These are phyloP conservation scores for Tephrocybe rancida DNA, from an alignment of 768 basidiomycete species.

Conservation along the genomic window DNA sequence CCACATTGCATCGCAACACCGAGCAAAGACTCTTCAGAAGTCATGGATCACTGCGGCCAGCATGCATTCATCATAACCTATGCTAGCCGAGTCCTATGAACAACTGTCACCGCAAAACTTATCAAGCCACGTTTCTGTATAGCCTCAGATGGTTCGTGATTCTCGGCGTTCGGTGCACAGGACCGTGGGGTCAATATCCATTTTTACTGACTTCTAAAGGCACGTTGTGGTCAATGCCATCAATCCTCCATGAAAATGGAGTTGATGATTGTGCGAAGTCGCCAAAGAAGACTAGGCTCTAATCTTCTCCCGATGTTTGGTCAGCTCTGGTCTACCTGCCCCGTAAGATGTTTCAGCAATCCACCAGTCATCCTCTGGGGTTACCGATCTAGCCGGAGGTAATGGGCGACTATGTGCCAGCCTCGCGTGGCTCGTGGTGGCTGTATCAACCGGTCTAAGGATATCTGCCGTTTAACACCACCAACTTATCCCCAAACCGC, in stretches of 20 bases:
- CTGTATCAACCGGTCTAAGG: slow-evolving; percentile 14
- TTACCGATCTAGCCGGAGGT: slow-evolving; percentile 17
- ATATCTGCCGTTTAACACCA: slow-evolving; percentile 14
- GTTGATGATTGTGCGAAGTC: slow-evolving; percentile 2
- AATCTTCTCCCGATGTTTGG: slow-evolving; percentile 18
- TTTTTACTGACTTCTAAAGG: background rate
- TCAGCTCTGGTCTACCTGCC: slow-evolving; percentile 15
- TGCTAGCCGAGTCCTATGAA: too few species aligned
- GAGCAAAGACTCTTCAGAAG: too few species aligned
- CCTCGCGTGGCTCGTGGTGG: slow-evolving; percentile 11
- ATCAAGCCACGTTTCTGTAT: background rate
- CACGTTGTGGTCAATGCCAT: background rate
- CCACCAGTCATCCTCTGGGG: slow-evolving; percentile 10
- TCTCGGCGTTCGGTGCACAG: background rate
- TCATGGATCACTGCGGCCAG: too few species aligned
- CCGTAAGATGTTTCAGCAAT: slow-evolving; percentile 20
- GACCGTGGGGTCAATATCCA: background rate
- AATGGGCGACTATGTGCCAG: slow-evolving; percentile 11
- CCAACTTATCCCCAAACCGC: slow-evolving; percentile 1
- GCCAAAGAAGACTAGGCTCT: slow-evolving; percentile 7
- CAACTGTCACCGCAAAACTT: background rate
- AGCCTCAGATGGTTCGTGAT: background rate
- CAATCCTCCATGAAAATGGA: background rate
- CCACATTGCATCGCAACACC: too few species aligned
- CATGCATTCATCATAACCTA: too few species aligned